Evolutionary conservation across 192 early-diverging fungal species (phyloP), one percentile per base, ranked within the genome.

Genomic region (Coemansia sp.): DNA sequence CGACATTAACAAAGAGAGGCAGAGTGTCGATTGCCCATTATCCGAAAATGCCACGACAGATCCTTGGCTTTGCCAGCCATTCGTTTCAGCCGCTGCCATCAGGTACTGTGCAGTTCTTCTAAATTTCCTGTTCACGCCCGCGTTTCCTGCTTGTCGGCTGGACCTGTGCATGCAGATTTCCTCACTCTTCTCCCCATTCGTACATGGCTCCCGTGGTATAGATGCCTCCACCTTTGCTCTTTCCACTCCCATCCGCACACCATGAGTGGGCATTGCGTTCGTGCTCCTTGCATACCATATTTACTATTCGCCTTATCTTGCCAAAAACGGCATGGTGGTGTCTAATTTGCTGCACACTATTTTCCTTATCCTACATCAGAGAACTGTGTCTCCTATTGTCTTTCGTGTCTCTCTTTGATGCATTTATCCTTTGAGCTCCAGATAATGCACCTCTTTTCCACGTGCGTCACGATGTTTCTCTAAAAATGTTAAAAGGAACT

Each of bases 41-140:
- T 57, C 55, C 55, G 55, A 57, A 57, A 57, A 57, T 57, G 55
- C 5, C 55, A 34, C 55, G 29, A 34, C 55, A 29, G 55, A 57
- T 57, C 29, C 55, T 34, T 57, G 55, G 55, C 29, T 32, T 32
- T 57, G 27, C 29, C 15, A 3, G 29, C 17, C 15, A 57, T 31
- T 57, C 29, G 14, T 2, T 15, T 57, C 29, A 31, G 55, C 27
- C 55, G 55, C 55, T 32, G 55, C 32, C 29, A 17, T 17, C 55
- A 57, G 55, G 55, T 57, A 57, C 11, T 31, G 2, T 53, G 51
- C 12, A 2, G 9, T 14, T 27, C 25, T 4, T 17, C 15, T 29
- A 29, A 17, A 57, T 31, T 17, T 57, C 27, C 55, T 57, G 55
- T 7, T 53, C n/a, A 29, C 25, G 21, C 50, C 7, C 6, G 21